Base-by-base conservation (phyloP, 805 yeast species). In the Hyphopichia homilentoma region DNA sequence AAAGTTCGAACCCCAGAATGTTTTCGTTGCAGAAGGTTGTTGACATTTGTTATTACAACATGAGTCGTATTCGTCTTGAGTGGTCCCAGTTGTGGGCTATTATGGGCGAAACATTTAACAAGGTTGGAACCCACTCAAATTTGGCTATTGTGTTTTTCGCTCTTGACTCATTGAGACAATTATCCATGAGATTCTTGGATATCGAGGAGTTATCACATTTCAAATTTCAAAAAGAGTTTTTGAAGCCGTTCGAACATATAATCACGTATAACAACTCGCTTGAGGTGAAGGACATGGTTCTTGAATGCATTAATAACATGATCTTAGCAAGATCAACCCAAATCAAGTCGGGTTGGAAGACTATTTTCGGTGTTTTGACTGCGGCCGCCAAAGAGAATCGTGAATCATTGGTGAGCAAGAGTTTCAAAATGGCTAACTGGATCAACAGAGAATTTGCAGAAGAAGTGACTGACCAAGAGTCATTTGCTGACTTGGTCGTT, bases 51-150 rank as follows among this genome's bases (percentile, higher is more conserved):
- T 90, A 93, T 59, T 93, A 94, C 66, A 94, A 94, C 56, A 93
- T 93, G 97, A 79, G 79, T 31, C 84, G 98, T 66, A 89, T 93
- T 47, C 78, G 96, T 57, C 80, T 93, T 40, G 96, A 94, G 60
- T 93, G 98, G 97, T 78, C 95, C 5, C 90, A 86, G 34, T 69
- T 93, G 38, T 93, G 99, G 99, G 76, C 84, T 11, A 83, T 85
- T 7, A 84, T 93, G 84, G 96, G 95, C 11, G 84, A 76, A 36
- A 84, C 85, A 26, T 93, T 93, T 63, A 85, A 86, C 43, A 75
- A 70, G 29, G 89, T 88, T 42, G 95, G 95, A 3, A 80, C 94
- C 37, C 84, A 85, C 52, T 60, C 77, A 24, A 90, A 89, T 50
- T 63, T 72, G 19, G 78, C 79, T 1, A 83, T 93, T 40, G 88